Percentiles rank a stretch among this genome's conserved stretches.
phyloP scores from a whole-genome alignment of 129 eudicot genomes.

The Gnaphalium uliginosum region DNA sequence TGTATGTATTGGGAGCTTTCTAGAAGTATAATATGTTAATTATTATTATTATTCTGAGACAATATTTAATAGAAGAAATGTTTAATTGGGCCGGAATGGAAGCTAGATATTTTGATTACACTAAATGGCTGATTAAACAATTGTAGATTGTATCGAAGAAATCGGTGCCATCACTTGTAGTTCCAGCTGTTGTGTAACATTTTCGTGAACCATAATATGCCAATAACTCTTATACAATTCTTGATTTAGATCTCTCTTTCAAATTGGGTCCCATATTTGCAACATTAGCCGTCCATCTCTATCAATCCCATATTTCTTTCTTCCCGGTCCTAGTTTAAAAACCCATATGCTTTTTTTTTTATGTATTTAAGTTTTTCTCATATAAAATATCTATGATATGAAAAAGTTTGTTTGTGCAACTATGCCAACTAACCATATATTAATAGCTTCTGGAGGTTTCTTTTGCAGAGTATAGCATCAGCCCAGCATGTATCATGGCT shows the following conservation, averaged over 20 bases:
- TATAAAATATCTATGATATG: background rate
- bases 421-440: slow-evolving; percentile 21
- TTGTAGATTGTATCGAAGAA: slow-evolving; percentile 3
- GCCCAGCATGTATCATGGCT: slow-evolving; percentile 22
- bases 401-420: background rate
- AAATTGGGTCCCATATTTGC: slow-evolving; percentile 21
- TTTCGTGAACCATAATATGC: slow-evolving; percentile 1
- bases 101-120: slow-evolving; percentile 19
- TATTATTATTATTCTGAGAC: background rate
- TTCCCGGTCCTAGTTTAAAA: slow-evolving; percentile 4
- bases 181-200: slow-evolving; percentile 29
- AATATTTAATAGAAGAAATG: background rate
- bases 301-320: slow-evolving; percentile 15
- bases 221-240: background rate
- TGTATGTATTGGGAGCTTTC: background rate
- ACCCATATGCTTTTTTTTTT: slow-evolving; percentile 1
- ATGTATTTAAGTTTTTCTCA: background rate
- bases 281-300: slow-evolving; percentile 30
- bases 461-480: slow-evolving; percentile 17
- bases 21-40: background rate
- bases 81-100: background rate
- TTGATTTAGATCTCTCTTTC: slow-evolving; percentile 14
- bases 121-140: slow-evolving; percentile 4
- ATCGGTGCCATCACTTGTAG: background rate
- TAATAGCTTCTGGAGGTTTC: slow-evolving; percentile 30